Percentiles rank a stretch among this genome's conserved stretches.
Evolutionary conservation across 805 yeast genomes (phyloP).

Genomic region (Priceomyces melissophilus): DNA sequence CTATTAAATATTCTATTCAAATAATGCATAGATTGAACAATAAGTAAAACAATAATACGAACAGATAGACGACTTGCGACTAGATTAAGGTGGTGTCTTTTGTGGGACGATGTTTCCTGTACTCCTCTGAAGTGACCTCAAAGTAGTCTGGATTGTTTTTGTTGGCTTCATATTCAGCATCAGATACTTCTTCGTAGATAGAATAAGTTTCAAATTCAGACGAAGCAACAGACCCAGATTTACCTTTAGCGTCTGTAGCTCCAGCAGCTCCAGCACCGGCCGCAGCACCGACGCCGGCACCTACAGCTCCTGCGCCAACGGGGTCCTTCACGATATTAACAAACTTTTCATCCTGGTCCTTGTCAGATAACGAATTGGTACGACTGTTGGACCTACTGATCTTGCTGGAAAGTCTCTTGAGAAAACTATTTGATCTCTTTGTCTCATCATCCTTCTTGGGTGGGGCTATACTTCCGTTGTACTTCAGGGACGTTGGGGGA

Average conservation of each 20-base stretch:
- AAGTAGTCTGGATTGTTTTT: constrained; percentile 49
- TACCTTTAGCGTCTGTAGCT: not conserved
- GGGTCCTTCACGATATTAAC: not conserved
- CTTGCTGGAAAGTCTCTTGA: constrained; percentile 7
- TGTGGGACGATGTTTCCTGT: constrained; percentile 12
- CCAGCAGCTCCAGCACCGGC: constrained; percentile 5
- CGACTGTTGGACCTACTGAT: constrained; percentile 5
- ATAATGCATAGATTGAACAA: constrained; percentile 1
- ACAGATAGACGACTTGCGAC: not conserved
- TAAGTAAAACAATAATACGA: not conserved
- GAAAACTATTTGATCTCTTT: constrained; percentile 7
- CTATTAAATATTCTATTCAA: not conserved
- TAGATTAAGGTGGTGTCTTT: not conserved
- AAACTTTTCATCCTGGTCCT: not conserved
- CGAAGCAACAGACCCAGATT: not conserved
- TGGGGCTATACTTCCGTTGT: not conserved
- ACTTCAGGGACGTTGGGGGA: no score
- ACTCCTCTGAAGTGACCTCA: constrained; percentile 29
- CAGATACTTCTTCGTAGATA: constrained; percentile 47
- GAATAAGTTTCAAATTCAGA: constrained; percentile 22
- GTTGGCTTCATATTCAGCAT: constrained; percentile 43
- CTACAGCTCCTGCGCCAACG: not conserved
- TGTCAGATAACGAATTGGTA: not conserved
- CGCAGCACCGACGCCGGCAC: not conserved
- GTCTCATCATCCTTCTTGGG: not conserved